Evolutionary conservation across 768 basidiomycete species (phyloP).

Genomic region (Chalciporus chontae): DNA sequence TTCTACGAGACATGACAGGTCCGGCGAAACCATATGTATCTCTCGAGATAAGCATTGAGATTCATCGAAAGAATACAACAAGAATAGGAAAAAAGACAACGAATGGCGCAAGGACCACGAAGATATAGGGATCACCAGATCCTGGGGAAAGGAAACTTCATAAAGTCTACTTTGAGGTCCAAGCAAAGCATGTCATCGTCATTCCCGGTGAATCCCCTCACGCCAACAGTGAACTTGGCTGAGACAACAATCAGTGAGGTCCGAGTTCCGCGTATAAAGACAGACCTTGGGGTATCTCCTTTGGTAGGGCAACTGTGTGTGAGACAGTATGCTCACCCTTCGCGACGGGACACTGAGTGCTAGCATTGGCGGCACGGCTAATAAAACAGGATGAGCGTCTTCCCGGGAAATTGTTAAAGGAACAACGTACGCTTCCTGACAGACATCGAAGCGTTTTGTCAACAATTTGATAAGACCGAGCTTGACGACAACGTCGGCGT

Average conservation of each 20-base stretch:
- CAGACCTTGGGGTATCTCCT: conserved; percentile 82
- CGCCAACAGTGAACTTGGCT: conserved; percentile 83
- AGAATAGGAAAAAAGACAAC: background rate
- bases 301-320: conserved; percentile 85
- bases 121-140: conserved; percentile 26
- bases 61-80: background rate
- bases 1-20: background rate
- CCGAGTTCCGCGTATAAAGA: background rate
- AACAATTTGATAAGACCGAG: conserved; percentile 92
- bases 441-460: conserved; percentile 79
- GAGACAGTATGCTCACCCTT: conserved; percentile 65
- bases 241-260: conserved; percentile 1
- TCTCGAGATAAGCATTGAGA: background rate
- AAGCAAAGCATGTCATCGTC: conserved; percentile 81
- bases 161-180: conserved; percentile 75
- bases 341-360: conserved; percentile 81
- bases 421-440: conserved; percentile 84
- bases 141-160: conserved; percentile 34
- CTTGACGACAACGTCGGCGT: conserved; percentile 87
- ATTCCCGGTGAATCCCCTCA: conserved; percentile 64
- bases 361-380: conserved; percentile 72
- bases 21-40: conserved; percentile 1
- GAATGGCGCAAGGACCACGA: background rate
- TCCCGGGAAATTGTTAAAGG: background rate
- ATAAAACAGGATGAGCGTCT: conserved; percentile 1